Evolutionary conservation across 345 rosid species (phyloP).

Genomic region (Gynandropsis gynandra): DNA sequence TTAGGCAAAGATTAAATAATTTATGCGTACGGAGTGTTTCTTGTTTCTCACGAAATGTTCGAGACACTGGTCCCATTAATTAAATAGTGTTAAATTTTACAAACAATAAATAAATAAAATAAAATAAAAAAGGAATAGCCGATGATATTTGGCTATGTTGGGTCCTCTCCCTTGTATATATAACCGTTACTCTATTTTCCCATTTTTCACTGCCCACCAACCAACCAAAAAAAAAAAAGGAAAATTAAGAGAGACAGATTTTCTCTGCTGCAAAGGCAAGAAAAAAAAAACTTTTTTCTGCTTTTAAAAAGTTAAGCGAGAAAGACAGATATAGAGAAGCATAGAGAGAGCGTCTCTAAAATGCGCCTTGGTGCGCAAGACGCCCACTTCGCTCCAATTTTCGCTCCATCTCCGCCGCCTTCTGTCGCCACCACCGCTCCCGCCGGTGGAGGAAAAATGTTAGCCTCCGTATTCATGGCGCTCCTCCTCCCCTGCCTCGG

Average conservation of each 20-base stretch:
- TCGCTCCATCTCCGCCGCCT: conserved; percentile 17
- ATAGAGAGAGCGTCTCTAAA: conserved; percentile 2
- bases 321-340: not conserved
- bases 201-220: too few relatives aligned
- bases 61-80: too few relatives aligned
- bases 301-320: conserved; percentile 3
- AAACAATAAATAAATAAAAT: too few relatives aligned
- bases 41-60: too few relatives aligned
- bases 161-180: too few relatives aligned
- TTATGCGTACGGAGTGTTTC: too few relatives aligned
- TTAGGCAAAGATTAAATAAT: too few relatives aligned
- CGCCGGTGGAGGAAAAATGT: conserved; percentile 28
- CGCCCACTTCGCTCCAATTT: conserved; percentile 20
- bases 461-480: conserved; percentile 49
- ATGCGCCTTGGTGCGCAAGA: conserved; percentile 26
- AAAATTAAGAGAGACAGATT: too few relatives aligned
- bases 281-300: not conserved
- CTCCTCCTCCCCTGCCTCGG: conserved; percentile 65
- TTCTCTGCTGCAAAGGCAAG: conserved; percentile 9
- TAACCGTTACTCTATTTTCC: too few relatives aligned
- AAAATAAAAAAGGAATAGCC: too few relatives aligned
- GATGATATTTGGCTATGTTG: too few relatives aligned
- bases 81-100: too few relatives aligned
- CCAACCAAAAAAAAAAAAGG: conserved; percentile 5
- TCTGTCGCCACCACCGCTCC: conserved; percentile 5